phyloP scores from a whole-genome alignment of 148 eudicot genomes.

The Amaranthus palmeri region DNA sequence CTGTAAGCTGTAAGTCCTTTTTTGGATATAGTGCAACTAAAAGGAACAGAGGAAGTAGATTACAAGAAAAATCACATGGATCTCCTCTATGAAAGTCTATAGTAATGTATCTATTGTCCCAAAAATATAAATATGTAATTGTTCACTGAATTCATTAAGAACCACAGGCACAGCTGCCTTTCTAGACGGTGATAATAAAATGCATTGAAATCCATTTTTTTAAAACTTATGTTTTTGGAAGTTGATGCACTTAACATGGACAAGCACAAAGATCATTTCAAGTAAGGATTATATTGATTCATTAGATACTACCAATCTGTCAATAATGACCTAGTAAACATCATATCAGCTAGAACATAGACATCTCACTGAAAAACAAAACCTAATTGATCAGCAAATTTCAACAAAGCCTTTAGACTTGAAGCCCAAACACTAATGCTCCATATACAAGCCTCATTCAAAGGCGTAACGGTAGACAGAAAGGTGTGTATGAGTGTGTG shows the following conservation, averaged over 20 bases:
- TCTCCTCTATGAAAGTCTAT: not conserved
- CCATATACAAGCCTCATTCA: not conserved
- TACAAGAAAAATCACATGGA: not conserved
- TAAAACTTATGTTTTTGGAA: not conserved
- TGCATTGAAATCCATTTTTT: not conserved
- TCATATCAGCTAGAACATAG: not conserved
- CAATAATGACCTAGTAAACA: not conserved
- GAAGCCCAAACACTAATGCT: not conserved
- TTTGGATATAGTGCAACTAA: too few relatives aligned
- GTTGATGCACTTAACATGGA: not conserved
- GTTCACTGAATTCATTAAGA: not conserved
- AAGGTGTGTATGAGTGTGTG: not conserved
- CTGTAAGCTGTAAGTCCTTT: too few relatives aligned
- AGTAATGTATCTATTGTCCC: not conserved
- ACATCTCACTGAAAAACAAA: too few relatives aligned
- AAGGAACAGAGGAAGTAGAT: not conserved
- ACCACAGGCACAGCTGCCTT: not conserved
- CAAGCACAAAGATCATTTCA: not conserved
- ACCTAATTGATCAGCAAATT: too few relatives aligned
- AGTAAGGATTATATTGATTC: not conserved
- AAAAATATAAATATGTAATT: not conserved
- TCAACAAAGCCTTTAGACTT: not conserved
- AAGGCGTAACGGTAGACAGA: not conserved
- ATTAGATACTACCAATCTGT: too few relatives aligned
- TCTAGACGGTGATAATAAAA: not conserved